Evolutionary conservation across 805 yeast genomes (phyloP), one percentile per base, ranked within the genome.

Genomic region (Starmerella etchellsii): DNA sequence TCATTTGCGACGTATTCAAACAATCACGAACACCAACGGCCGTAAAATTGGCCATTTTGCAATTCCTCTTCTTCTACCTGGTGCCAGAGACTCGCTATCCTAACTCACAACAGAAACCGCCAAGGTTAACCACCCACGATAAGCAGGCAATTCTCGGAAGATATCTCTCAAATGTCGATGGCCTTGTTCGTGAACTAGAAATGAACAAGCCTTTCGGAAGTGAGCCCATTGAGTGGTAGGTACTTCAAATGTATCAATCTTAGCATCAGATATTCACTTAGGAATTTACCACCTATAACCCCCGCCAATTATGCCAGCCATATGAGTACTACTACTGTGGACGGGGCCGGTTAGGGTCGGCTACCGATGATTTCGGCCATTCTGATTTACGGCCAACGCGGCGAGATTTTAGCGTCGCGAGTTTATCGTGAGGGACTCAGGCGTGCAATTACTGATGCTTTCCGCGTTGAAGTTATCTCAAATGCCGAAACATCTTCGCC

Each of bases 391-490:
- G 82, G 80, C 53, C 68, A 69, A 40, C 74, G 79, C 44, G 97
- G 96, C 4, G 96, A 87, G 56, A 75, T 84, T 18, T 64, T 88
- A 31, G 73, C 87, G 39, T 77, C 91, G 19, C 73, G 81, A 40
- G 56, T 81, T 28, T 78, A 77, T 58, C 69, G 78, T 42, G 84
- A 80, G 40, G 83, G 87, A 2, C 73, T 84, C 41, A 74, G 82
- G 50, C 63, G 88, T 39, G 80, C 80, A 40, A 76, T 87, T 18
- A 67, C 91, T 15, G 96, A 87, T 51, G 82, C 85, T 24, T 88
- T 88, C 55, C 71, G 95, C n/a, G 78, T 85, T 40, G 95, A 88
- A 56, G 95, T 88, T 22, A 83, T 88, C 31, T 67, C 81, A 39
- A 71, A 78, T 42, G 66, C 71, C 3, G 76, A 71, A 19, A 63